Percentiles rank a stretch among this genome's conserved stretches.
Conservation (phyloP, 228 moss, liverwort and hornwort species). For the Sphagnum magellanicum region DNA sequence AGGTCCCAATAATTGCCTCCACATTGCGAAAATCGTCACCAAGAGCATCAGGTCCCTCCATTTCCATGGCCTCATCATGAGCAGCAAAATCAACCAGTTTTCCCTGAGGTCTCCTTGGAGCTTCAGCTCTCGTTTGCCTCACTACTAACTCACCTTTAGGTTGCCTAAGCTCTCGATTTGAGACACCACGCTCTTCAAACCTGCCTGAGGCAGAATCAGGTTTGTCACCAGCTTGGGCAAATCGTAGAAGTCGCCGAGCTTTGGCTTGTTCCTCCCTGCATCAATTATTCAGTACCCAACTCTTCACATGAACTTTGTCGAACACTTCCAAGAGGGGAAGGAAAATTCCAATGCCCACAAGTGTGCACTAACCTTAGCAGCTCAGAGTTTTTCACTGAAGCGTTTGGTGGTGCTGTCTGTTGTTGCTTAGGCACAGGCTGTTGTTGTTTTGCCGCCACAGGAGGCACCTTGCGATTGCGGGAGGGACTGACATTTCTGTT, state of each 20-base stretch:
- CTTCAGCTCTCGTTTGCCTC: constrained; percentile 16
- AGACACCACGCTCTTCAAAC: constrained; percentile 17
- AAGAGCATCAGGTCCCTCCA: constrained; percentile 26
- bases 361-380: constrained; percentile 32
- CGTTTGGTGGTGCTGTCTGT: constrained; percentile 1
- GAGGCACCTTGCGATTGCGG: constrained; percentile 27
- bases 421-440: background rate
- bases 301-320: background rate
- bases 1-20: constrained; percentile 86
- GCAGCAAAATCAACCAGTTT: constrained; percentile 29
- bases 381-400: constrained; percentile 23
- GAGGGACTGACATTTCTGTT: constrained; percentile 41
- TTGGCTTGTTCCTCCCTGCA: constrained; percentile 85
- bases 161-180: constrained; percentile 28
- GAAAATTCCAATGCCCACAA: too few species aligned
- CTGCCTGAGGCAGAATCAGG: constrained; percentile 17
- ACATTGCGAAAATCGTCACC: constrained; percentile 49
- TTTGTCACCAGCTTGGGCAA: constrained; percentile 44
- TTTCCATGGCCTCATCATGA: constrained; percentile 45
- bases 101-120: constrained; percentile 20
- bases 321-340: background rate
- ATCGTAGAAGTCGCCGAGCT: constrained; percentile 75
- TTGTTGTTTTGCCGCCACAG: constrained; percentile 17
- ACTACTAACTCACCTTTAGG: constrained; percentile 7
- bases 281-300: background rate